Percentiles rank a stretch among this genome's conserved stretches.
phyloP scores from a whole-genome alignment of 805 yeast species.

The Nakazawaea wyomingensis region DNA sequence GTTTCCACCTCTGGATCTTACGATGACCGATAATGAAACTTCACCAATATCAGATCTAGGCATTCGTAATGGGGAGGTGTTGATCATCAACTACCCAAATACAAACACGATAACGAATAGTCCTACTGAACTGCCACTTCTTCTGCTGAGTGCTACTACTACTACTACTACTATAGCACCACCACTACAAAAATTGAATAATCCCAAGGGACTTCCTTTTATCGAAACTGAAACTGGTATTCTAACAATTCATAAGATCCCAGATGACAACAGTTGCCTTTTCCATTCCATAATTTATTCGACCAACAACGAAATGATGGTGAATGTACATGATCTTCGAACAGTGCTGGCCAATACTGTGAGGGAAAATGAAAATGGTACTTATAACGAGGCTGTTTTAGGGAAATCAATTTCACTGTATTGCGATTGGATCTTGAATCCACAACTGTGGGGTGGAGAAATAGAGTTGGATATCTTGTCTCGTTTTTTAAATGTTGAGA shows the following conservation, averaged over 20 bases:
- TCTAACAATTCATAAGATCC: constrained; percentile 50
- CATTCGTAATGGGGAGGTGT: constrained; percentile 54
- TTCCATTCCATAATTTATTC: constrained; percentile 62
- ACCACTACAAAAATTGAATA: constrained; percentile 6
- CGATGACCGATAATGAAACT: constrained; percentile 19
- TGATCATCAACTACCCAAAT: constrained; percentile 31
- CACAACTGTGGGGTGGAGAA: constrained; percentile 79
- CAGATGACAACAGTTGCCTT: constrained; percentile 76
- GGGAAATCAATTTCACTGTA: constrained; percentile 48
- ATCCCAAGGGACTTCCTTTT: constrained; percentile 10
- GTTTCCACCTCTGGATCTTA: constrained; percentile 53
- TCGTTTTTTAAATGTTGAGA: constrained; percentile 42
- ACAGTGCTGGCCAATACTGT: constrained; percentile 45
- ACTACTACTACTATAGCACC: neutral
- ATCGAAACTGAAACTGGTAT: constrained; percentile 23
- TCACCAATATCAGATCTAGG: constrained; percentile 35
- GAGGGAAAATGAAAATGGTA: constrained; percentile 30
- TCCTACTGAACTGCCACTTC: no score
- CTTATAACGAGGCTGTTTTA: constrained; percentile 50
- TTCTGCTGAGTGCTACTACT: neutral
- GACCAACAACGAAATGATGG: constrained; percentile 22
- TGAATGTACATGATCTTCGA: constrained; percentile 39
- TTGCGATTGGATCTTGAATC: constrained; percentile 53
- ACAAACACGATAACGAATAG: constrained; percentile 4
- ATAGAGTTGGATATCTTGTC: constrained; percentile 66